phyloP scores from a whole-genome alignment of 352 stramenopile species.

The Phytophthora palmivora region DNA sequence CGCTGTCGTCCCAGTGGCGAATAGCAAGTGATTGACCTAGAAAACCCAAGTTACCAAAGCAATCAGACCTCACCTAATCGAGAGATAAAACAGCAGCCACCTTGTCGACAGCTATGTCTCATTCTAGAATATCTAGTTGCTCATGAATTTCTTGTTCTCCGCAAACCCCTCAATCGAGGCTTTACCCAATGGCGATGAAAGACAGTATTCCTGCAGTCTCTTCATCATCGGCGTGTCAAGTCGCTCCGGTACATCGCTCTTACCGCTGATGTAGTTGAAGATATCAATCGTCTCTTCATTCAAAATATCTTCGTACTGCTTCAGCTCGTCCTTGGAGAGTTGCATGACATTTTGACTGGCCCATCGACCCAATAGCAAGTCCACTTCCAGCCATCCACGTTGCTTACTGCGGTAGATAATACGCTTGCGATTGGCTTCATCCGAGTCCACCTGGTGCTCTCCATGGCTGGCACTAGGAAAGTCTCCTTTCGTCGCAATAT shows the following conservation, averaged over 20 bases:
- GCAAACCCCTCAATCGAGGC: slow-evolving; percentile 78
- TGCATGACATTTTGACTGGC: slow-evolving; percentile 91
- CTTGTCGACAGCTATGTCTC: too few relatives aligned
- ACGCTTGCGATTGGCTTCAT: slow-evolving; percentile 89
- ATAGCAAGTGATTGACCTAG: slow-evolving; percentile 1
- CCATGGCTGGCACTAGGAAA: slow-evolving; percentile 66
- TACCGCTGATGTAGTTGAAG: slow-evolving; percentile 96
- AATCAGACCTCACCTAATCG: background rate
- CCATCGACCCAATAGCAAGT: slow-evolving; percentile 95
- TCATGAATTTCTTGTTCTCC: slow-evolving; percentile 88
- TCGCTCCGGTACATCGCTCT: slow-evolving; percentile 80
- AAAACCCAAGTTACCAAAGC: background rate
- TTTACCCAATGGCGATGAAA: slow-evolving; percentile 91
- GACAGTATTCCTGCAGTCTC: slow-evolving; percentile 92
- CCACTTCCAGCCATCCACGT: slow-evolving; percentile 96
- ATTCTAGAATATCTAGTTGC: slow-evolving; percentile 52
- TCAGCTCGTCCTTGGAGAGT: slow-evolving; percentile 81
- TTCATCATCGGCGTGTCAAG: slow-evolving; percentile 92
- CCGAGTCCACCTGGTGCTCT: slow-evolving; percentile 52
- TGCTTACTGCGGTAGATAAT: slow-evolving; percentile 97
- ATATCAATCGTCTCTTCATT: slow-evolving; percentile 99
- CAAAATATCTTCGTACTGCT: slow-evolving; percentile 96
- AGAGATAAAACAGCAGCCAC: background rate
- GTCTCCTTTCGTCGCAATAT: slow-evolving; percentile 44
- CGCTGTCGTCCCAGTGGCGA: slow-evolving; percentile 35